Evolutionary conservation across 495 filamentous ascomycete genomes (phyloP).

Genomic region (Penicillium waksmanii): DNA sequence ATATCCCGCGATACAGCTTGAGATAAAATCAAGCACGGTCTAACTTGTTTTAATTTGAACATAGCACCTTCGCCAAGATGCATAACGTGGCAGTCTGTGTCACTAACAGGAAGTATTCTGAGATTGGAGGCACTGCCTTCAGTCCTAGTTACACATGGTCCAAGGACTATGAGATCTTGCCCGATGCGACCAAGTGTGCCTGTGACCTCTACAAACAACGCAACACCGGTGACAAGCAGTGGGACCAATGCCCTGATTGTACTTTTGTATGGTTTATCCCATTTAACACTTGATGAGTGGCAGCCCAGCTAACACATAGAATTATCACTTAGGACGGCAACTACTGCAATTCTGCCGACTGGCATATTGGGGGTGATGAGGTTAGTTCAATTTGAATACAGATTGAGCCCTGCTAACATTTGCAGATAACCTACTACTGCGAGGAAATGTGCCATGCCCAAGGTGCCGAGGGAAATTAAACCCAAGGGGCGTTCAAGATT

Average conservation of each 20-base stretch:
- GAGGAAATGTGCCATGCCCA: not conserved
- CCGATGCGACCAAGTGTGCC: conserved; percentile 12
- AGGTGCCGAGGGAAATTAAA: not conserved
- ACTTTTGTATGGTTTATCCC: conserved; percentile 2
- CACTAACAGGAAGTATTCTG: conserved; percentile 9
- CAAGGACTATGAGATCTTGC: conserved; percentile 12
- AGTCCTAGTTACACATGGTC: conserved; percentile 9
- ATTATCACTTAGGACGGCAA: not conserved
- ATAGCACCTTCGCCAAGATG: conserved; percentile 4
- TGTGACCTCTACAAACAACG: conserved; percentile 28
- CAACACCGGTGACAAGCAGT: conserved; percentile 29
- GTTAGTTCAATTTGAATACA: not conserved
- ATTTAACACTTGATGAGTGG: not conserved
- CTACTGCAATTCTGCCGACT: not conserved
- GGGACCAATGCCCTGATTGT: conserved; percentile 31
- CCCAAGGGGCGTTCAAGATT: not conserved
- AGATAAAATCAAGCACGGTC: not conserved
- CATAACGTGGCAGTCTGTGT: conserved; percentile 13
- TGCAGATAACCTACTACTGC: not conserved
- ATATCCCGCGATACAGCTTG: not conserved
- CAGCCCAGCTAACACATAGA: not conserved
- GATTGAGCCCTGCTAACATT: not conserved
- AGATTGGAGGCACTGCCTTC: conserved; percentile 5
- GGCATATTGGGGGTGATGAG: conserved; percentile 2
- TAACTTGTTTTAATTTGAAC: not conserved